phyloP scores from a whole-genome alignment of 768 basidiomycete genomes.

The Tremella fuciformis region DNA sequence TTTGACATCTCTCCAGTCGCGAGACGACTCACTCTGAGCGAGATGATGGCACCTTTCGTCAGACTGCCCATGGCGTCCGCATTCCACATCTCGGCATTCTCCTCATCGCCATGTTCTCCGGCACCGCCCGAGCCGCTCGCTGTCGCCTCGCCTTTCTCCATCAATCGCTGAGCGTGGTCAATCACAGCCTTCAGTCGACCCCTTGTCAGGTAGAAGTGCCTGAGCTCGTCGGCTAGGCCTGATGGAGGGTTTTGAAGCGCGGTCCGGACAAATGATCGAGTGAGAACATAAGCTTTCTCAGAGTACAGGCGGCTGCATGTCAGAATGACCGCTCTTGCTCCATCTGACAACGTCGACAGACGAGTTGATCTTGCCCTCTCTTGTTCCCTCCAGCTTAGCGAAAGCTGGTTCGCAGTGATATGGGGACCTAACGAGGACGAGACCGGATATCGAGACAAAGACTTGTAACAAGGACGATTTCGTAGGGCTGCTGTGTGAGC shows the following conservation, averaged over 20 bases:
- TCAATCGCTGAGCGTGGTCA: constrained; percentile 61
- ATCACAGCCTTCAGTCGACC: constrained; percentile 70
- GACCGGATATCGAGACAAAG: constrained; percentile 87
- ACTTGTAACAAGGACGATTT: constrained; percentile 86
- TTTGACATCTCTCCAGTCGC: neutral
- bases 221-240: constrained; percentile 69
- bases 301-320: constrained; percentile 75
- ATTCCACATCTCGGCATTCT: constrained; percentile 38
- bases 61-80: constrained; percentile 40
- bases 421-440: constrained; percentile 90
- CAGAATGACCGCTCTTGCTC: neutral
- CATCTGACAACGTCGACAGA: constrained; percentile 41
- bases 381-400: constrained; percentile 84
- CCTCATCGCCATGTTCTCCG: constrained; percentile 9
- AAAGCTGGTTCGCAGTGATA: constrained; percentile 88
- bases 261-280: constrained; percentile 82
- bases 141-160: constrained; percentile 63
- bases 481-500: constrained; percentile 54
- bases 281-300: constrained; percentile 88
- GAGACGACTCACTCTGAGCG: constrained; percentile 28
- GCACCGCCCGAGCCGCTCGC: neutral
- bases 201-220: constrained; percentile 66
- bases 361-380: constrained; percentile 86
- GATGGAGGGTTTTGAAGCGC: constrained; percentile 76
- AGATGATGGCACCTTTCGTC: constrained; percentile 36